phyloP scores from a whole-genome alignment of 2,329 filamentous ascomycete genomes.

The Colletotrichum salicis region DNA sequence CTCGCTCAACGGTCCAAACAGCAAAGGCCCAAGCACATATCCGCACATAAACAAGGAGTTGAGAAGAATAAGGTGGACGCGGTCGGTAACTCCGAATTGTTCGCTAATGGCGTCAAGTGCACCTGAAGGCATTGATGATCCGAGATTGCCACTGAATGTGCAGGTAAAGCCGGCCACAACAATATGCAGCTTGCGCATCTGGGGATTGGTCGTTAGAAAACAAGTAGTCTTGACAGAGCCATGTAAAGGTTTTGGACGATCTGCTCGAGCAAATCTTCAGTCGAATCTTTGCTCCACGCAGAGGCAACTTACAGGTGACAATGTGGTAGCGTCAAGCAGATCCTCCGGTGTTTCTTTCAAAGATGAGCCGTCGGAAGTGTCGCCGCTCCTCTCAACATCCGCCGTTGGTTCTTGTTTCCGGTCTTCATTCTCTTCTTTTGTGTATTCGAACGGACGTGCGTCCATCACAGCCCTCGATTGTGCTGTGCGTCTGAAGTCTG shows the following conservation, averaged over 20 bases:
- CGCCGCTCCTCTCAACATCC: conserved; percentile 27
- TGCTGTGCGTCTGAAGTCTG: too few species aligned
- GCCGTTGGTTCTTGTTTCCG: neutral
- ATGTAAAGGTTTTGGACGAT: neutral
- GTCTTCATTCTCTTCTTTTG: too few species aligned
- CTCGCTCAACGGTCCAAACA: conserved; percentile 49
- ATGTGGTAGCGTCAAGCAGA: conserved; percentile 44
- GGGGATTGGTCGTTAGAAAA: neutral
- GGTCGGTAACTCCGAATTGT: conserved; percentile 41
- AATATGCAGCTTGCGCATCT: conserved; percentile 46
- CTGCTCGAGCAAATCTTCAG: neutral
- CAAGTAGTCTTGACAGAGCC: too few species aligned
- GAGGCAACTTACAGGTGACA: conserved; percentile 41
- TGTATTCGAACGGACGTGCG: neutral
- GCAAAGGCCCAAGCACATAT: conserved; percentile 47
- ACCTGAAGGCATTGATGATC: conserved; percentile 49
- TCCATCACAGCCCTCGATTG: neutral
- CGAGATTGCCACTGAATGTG: conserved; percentile 50
- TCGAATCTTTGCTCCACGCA: neutral
- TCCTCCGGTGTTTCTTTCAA: neutral
- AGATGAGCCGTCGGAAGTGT: conserved; percentile 34
- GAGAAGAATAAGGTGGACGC: conserved; percentile 44
- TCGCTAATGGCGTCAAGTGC: conserved; percentile 48
- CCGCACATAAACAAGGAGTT: conserved; percentile 50
- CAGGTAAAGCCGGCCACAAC: conserved; percentile 48